Percentiles rank a stretch among this genome's conserved stretches.
phyloP scores from a whole-genome alignment of 257 asterid species.

The Solanum virginianum region DNA sequence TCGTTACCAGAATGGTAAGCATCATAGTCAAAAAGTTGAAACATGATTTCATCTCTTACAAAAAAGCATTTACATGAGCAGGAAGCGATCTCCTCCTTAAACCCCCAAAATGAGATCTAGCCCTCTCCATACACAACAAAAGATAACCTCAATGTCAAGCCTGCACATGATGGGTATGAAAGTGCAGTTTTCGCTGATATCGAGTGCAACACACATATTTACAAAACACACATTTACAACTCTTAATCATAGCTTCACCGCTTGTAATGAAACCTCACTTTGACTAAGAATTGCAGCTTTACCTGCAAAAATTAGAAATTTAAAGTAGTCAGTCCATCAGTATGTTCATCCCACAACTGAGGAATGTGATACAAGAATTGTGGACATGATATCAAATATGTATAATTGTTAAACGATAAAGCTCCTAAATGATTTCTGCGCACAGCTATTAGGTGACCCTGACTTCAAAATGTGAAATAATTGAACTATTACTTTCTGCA shows the following conservation, averaged over 20 bases:
- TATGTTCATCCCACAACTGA: neutral
- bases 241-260: conserved; percentile 18
- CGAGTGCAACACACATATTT: neutral
- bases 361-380: neutral
- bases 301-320: conserved; percentile 39
- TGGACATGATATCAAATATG: neutral
- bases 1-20: neutral
- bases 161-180: neutral
- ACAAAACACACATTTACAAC: neutral
- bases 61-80: neutral
- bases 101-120: conserved; percentile 38
- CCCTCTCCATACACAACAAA: neutral
- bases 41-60: neutral
- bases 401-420: neutral
- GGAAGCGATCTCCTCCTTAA: conserved; percentile 27
- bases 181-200: neutral
- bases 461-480: neutral
- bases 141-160: neutral
- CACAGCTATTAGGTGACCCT: neutral
- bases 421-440: neutral
- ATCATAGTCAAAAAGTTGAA: neutral
- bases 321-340: neutral
- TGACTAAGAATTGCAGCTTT: conserved; percentile 83
- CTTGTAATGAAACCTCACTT: conserved; percentile 90
- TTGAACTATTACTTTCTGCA: neutral